A percentile compares a stretch with the other conserved stretches of the same genome.
phyloP scores from a whole-genome alignment of 305 asterid species.

The Coffea humblotiana region DNA sequence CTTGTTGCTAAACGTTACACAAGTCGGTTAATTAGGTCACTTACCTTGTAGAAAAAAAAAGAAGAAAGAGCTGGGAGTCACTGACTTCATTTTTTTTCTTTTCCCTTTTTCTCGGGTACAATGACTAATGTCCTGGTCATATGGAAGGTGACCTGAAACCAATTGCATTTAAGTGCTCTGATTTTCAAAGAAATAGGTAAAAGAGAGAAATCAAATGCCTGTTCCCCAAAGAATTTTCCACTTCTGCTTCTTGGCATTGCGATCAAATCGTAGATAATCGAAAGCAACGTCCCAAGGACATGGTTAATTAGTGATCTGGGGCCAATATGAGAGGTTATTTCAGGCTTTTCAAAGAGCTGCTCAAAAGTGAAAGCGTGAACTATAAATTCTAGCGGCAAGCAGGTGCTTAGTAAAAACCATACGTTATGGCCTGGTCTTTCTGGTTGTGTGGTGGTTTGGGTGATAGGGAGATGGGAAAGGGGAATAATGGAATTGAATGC shows the following conservation, averaged over 20 bases:
- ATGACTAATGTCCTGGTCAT: not conserved
- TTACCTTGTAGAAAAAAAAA: not conserved
- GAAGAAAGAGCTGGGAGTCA: not conserved
- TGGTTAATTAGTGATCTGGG: too few relatives aligned
- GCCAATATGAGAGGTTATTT: not conserved
- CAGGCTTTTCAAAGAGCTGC: too few relatives aligned
- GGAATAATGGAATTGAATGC: constrained; percentile 40
- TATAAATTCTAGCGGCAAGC: not conserved
- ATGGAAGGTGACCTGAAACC: constrained; percentile 13
- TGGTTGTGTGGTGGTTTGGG: constrained; percentile 7
- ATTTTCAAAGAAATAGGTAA: constrained; percentile 6
- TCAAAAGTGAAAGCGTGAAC: not conserved
- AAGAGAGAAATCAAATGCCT: not conserved
- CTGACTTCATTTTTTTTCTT: too few relatives aligned
- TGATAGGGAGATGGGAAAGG: constrained; percentile 14
- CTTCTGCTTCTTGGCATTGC: not conserved
- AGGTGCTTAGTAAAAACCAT: constrained; percentile 4
- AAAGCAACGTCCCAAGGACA: not conserved
- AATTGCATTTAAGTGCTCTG: not conserved
- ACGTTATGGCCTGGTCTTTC: not conserved
- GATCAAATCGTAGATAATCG: not conserved
- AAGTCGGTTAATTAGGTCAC: not conserved
- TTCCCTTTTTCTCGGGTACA: not conserved
- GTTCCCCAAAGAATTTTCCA: not conserved
- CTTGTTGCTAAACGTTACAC: not conserved